Base-by-base conservation (phyloP, 352 stramenopile genomes). In the Discostella stelligera region DNA sequence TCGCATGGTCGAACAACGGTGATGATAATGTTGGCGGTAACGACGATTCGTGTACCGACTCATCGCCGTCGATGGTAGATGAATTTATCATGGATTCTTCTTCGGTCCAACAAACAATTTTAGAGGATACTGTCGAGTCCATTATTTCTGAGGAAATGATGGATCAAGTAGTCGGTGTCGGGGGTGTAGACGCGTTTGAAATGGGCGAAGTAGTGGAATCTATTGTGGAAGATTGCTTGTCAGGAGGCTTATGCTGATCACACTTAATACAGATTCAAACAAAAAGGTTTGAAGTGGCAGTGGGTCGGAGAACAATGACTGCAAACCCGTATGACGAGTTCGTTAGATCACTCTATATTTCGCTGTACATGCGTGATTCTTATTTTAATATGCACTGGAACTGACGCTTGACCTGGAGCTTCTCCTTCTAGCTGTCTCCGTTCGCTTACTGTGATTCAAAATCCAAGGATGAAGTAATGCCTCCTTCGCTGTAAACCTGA, bases 391-490 rank as follows among this genome's bases (percentile, higher is more conserved):
- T 55, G 14, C 48, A 55, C 1, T 27, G 1, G 48, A 55, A 55
- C 11, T 10, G 48, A 55, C 48, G 48, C 48, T 55, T 0, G 5
- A 55, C 13, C 20, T 27, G 20, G 27, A 58, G 16, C 27, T 60
- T 41, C 20, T 41, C 20, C 52, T 44, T 60, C 52, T 27, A 9
- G 20, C 52, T 14, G 7, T 60, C 37, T 41, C 10, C 3, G 18
- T 21, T n/a, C 27, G 25, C n/a, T 20, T 4, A 16, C 52, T 3
- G 0, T n/a, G 37, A 21, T 60, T 60, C 14, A 32, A n/a, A 61
- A 61, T 61, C 53, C 53, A 61, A 41, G 53, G 53, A 61, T 61
- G 53, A 16, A 61, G 7, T 9, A 20, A 61, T 23, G 53, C 53
- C 53, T 48, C 25, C 53, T 61, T 46, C 0, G 53, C 53, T 18